Evolutionary conservation across 441 rosid species (phyloP).

Genomic region (Aquilaria agallochum): DNA sequence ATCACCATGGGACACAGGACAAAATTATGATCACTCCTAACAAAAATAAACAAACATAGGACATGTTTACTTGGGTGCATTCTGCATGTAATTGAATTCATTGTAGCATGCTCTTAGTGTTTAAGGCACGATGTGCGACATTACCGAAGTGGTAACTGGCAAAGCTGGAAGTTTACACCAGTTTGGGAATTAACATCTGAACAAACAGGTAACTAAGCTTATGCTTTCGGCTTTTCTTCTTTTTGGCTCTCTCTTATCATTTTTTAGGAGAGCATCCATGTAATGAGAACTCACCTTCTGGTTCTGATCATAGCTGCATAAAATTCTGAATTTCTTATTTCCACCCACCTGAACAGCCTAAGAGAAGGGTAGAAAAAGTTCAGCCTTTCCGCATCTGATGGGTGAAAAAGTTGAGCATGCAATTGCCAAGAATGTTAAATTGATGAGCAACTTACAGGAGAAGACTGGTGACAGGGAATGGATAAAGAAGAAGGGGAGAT

Average conservation of each 20-base stretch:
- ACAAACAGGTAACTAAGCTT: too few species aligned
- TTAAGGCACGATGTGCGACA: too few species aligned
- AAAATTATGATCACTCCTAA: not conserved
- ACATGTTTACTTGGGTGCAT: too few species aligned
- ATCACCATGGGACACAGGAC: not conserved
- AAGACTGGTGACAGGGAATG: conserved; percentile 32
- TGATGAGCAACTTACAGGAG: conserved; percentile 28
- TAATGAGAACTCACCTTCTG: conserved; percentile 41
- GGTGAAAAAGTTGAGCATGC: not conserved
- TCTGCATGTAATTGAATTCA: too few species aligned
- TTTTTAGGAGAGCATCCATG: too few species aligned
- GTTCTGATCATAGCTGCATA: conserved; percentile 41
- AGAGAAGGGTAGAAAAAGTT: conserved; percentile 1
- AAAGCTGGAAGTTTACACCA: too few species aligned
- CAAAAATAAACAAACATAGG: not conserved
- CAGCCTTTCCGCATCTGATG: not conserved
- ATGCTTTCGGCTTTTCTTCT: too few species aligned
- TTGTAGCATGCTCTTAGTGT: too few species aligned
- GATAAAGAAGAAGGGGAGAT: conserved; percentile 39
- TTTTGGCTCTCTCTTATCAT: too few species aligned
- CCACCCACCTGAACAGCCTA: conserved; percentile 28
- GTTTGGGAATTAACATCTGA: too few species aligned
- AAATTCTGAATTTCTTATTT: conserved; percentile 35
- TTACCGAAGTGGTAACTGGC: too few species aligned
- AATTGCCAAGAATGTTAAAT: not conserved